These are phyloP conservation scores for Lizonia empirigonia DNA, from an alignment of 2,329 filamentous ascomycete genomes.

Conservation along the genomic window DNA sequence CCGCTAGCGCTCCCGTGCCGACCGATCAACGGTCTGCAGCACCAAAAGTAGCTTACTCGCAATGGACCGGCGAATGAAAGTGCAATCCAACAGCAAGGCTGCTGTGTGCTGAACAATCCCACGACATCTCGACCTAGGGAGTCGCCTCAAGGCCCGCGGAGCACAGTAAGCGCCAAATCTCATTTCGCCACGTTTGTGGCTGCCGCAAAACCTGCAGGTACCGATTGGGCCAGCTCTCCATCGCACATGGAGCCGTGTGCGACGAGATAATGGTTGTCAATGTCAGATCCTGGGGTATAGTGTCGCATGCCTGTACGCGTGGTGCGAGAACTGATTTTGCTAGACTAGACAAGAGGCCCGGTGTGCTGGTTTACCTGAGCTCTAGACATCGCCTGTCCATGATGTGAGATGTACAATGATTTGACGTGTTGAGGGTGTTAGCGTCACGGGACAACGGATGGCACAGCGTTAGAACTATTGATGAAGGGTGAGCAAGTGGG, in stretches of 20 bases:
- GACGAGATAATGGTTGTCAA: background rate
- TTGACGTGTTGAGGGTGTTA: background rate
- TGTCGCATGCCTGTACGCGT: background rate
- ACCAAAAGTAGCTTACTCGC: background rate
- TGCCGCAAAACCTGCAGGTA: constrained; percentile 10
- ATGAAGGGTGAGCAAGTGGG: background rate
- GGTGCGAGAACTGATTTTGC: background rate
- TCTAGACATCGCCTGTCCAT: background rate
- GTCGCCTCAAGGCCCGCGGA: constrained; percentile 6
- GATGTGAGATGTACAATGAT: constrained; percentile 12
- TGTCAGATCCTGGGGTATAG: constrained; percentile 1
- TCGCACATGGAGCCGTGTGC: background rate
- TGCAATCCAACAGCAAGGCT: background rate
- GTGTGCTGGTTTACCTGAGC: background rate
- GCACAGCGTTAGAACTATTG: background rate
- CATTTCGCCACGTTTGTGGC: background rate
- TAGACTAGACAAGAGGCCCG: background rate
- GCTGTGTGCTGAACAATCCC: background rate
- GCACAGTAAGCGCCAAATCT: background rate
- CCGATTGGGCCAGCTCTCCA: constrained; percentile 3
- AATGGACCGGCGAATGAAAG: background rate
- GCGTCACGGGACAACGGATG: background rate
- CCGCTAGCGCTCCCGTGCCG: constrained; percentile 26
- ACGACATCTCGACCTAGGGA: constrained; percentile 4
- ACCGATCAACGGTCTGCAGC: constrained; percentile 1